Evolutionary conservation across 345 rosid species (phyloP), one percentile per base, ranked within the genome.

Genomic region (Arabidopsis thaliana): DNA sequence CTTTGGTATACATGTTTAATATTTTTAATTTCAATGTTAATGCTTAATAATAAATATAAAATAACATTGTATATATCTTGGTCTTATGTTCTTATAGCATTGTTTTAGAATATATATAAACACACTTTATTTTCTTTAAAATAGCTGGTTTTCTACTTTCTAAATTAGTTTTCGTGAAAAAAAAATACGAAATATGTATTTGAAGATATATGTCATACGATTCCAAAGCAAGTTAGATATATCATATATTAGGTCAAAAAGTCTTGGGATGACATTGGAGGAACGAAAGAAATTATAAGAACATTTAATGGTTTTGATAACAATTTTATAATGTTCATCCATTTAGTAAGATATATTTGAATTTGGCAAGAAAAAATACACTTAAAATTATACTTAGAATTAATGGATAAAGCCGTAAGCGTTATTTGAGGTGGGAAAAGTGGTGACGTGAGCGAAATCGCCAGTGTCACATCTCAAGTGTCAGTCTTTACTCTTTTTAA

Each of bases 391-490:
- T 38, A 40, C 8, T 23, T 23, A 12, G 16, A 59, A 20, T 7
- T 22, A 51, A 45, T 9, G 50, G 66, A 62, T 62, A 62, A 42
- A 42, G 36, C 50, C 34, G 0, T 40, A 61, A 30, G 41, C 53
- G 55, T 45, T 16, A 30, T 45, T 64, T 5, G 73, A 59, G 56
- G 68, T 40, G 25, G 44, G 59, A 1, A 67, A 69, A 62, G 65
- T 63, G 25, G 49, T 77, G 76, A 77, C 80, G 72, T 77, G 76
- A 77, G 80, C 71, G 64, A 68, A 76, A 76, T 76, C 75, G 67
- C 80, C 76, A 71, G 80, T 77, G 80, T 77, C 76, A 77, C 66
- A 77, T 71, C 75, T 48, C 22, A 4, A 56, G 59, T 63, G 61
- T 77, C 80, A 71, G 60, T 46, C 60, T 63, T 55, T 52, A 61